phyloP scores from a whole-genome alignment of 179 eudicot species.

The Corrigiola litoralis region DNA sequence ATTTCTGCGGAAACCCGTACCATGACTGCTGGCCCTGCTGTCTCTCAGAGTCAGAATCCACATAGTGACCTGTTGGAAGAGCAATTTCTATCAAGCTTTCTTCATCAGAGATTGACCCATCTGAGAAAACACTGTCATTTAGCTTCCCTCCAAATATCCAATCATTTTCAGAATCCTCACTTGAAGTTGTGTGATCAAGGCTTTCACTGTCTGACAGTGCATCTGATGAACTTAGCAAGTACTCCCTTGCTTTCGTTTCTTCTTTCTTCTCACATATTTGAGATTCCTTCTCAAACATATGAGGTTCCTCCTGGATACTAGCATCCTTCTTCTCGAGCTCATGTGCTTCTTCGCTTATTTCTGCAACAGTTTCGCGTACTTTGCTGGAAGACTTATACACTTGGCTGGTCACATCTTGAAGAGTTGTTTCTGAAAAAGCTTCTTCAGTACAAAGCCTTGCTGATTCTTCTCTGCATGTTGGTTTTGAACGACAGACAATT shows the following conservation, averaged over 20 bases:
- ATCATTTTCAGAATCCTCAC: conserved; percentile 54
- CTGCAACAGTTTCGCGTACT: neutral
- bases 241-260: neutral
- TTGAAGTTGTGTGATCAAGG: conserved; percentile 33
- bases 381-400: no score
- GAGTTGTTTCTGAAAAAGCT: neutral
- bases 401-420: neutral
- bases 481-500: conserved; percentile 26
- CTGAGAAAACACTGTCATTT: conserved; percentile 32
- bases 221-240: conserved; percentile 23
- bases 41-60: conserved; percentile 21
- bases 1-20: conserved; percentile 29
- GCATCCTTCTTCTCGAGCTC: no score
- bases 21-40: neutral
- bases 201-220: conserved; percentile 47
- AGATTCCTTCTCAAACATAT: no score
- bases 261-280: neutral
- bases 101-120: conserved; percentile 79
- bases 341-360: neutral
- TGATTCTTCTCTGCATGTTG: neutral
- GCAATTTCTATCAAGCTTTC: conserved; percentile 82
- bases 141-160: conserved; percentile 30
- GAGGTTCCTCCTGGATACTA: no score
- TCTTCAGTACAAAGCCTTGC: neutral
- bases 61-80: conserved; percentile 67